A percentile compares a stretch with the other conserved stretches of the same genome.
phyloP scores from a whole-genome alignment of 164 flowering plant species.

The Berberis thunbergii region DNA sequence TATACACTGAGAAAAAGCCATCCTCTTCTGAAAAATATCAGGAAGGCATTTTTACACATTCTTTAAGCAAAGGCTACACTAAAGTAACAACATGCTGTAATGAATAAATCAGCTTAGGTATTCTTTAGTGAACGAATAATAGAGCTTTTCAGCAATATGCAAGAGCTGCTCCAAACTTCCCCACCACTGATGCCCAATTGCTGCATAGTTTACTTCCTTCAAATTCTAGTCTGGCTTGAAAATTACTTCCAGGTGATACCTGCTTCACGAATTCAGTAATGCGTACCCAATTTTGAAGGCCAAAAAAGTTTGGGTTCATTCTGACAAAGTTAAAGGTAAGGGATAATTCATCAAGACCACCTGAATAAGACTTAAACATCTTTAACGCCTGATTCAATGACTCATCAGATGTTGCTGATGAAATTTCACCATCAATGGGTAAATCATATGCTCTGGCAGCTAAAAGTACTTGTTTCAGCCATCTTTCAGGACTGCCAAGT shows the following conservation, averaged over 20 bases:
- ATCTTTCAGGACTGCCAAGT: conserved; percentile 46
- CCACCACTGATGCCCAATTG: conserved; percentile 13
- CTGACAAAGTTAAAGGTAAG: conserved; percentile 59
- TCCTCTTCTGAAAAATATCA: conserved; percentile 5
- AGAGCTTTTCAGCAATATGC: conserved; percentile 17
- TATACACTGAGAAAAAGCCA: conserved; percentile 2
- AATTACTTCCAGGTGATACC: conserved; percentile 34
- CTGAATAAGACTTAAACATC: conserved; percentile 37
- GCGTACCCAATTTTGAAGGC: conserved; percentile 36
- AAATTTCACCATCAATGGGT: conserved; percentile 51
- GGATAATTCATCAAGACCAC: conserved; percentile 28
- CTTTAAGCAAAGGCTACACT: background rate
- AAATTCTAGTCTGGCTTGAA: conserved; percentile 38
- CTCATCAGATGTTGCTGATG: conserved; percentile 20
- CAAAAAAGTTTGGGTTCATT: conserved; percentile 52
- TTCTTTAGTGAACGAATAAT: no score
- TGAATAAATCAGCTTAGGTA: no score
- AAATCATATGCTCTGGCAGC: conserved; percentile 37
- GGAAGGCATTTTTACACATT: conserved; percentile 6
- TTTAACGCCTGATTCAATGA: conserved; percentile 46
- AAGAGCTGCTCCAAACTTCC: conserved; percentile 22
- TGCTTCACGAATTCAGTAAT: conserved; percentile 58
- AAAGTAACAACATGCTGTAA: conserved; percentile 5
- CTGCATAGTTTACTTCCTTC: conserved; percentile 13
- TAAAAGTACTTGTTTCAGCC: conserved; percentile 38